Evolutionary conservation across 2,329 filamentous ascomycete species (phyloP), one percentile per base, ranked within the genome.

Genomic region (Xylariaceae sp.): DNA sequence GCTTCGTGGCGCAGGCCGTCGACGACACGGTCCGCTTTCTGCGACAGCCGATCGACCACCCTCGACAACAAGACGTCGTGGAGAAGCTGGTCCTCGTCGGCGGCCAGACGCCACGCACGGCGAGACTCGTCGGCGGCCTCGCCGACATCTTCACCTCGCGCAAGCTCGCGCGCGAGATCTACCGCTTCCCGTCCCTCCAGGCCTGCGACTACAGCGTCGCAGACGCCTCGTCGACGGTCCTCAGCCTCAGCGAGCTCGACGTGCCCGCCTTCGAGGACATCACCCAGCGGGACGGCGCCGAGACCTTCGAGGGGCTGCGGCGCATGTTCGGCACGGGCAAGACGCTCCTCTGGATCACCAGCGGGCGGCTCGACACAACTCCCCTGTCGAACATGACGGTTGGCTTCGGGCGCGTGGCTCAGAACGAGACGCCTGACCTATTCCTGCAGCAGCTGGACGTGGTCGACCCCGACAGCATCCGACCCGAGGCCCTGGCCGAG

Each of bases 311-410:
- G 6, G 5, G 10, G 10, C 19, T 39, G 16, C 21, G 27, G 17
- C 19, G 11, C 10, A 10, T 42, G 13, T 23, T 42, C 15, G 12
- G 29, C n/a, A 28, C 31, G 2, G 37, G 18, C 3, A 37, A 36
- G 19, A 40, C 31, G 3, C 8, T 46, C 9, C 28, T 46, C 2
- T 46, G 41, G 43, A 16, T 44, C 2, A 46, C 41, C 2, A 38
- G 26, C n/a, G 39, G 41, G 5, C 32, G 37, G 4, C 19, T 32
- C 5, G 37, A 13, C 13, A 18, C 31, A 5, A 22, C 37, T 2
- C 37, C 37, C 3, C 36, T 32, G 23, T 18, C 28, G 9, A 31
- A 45, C 8, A 38, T 43, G 40, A 34, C 17, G 3, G 17, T 40
- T 3, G 43, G 43, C 22, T 21, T 44, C 16, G 33, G 36, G 2